These are phyloP conservation scores for Verbena officinalis DNA, from an alignment of 257 asterid genomes.

Conservation along the genomic window DNA sequence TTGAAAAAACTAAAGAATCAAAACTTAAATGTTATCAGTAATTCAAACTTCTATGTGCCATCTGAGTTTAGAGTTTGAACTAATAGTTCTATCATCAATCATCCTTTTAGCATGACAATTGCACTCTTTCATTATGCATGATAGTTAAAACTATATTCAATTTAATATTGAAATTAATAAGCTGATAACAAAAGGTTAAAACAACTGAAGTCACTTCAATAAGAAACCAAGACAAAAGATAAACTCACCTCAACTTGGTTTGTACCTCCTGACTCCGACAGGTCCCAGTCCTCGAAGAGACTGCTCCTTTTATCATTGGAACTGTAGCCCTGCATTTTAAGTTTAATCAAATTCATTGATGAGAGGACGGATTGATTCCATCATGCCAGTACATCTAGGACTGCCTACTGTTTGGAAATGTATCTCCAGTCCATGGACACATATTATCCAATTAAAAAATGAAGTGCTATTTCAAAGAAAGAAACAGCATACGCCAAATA, in stretches of 20 bases:
- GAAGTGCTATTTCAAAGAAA: too few species aligned
- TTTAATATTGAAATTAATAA: neutral
- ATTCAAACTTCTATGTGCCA: slow-evolving; percentile 3
- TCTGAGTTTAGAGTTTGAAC: slow-evolving; percentile 4
- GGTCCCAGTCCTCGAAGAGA: slow-evolving; percentile 86
- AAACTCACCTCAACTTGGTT: slow-evolving; percentile 66
- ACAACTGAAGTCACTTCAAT: neutral
- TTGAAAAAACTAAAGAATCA: neutral
- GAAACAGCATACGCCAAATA: slow-evolving; percentile 4
- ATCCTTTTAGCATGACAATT: slow-evolving; percentile 4
- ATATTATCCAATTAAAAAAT: too few species aligned
- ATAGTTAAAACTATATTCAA: neutral
- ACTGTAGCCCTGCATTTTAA: slow-evolving; percentile 75
- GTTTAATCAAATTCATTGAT: slow-evolving; percentile 12
- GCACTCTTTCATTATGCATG: neutral
- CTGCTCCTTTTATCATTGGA: slow-evolving; percentile 74
- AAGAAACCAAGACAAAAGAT: slow-evolving; percentile 11
- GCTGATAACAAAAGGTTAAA: neutral
- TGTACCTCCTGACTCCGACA: slow-evolving; percentile 81
- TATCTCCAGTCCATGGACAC: slow-evolving; percentile 12
- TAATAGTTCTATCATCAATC: slow-evolving; percentile 13
- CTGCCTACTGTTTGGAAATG: slow-evolving; percentile 15
- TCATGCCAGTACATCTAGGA: slow-evolving; percentile 9
- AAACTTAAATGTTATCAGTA: slow-evolving; percentile 7
- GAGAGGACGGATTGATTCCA: slow-evolving; percentile 15